These are phyloP conservation scores for Sedum album DNA, from an alignment of 164 flowering plant species.

Conservation along the genomic window DNA sequence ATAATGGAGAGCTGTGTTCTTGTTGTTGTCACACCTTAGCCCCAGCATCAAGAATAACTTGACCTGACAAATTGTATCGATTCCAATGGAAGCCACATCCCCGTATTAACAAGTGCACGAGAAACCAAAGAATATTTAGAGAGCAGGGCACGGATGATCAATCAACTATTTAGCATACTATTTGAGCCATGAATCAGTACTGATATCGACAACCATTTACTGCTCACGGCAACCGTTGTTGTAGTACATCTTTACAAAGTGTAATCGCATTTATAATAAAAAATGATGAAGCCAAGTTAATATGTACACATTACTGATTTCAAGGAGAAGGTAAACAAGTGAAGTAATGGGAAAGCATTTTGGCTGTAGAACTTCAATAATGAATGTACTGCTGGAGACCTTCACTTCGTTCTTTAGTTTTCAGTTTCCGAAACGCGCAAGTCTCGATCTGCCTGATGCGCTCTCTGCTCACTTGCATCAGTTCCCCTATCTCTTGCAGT, in stretches of 20 bases:
- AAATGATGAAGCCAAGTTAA: no score
- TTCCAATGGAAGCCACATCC: no score
- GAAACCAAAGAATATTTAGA: not conserved
- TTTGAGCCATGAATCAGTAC: no score
- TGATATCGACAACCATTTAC: no score
- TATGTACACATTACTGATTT: not conserved
- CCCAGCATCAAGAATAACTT: constrained; percentile 80
- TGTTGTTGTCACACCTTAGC: constrained; percentile 77
- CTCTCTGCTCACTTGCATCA: constrained; percentile 90
- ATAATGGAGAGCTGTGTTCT: constrained; percentile 95
- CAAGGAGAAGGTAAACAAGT: not conserved
- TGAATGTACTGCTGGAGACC: constrained; percentile 51
- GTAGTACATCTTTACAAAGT: no score
- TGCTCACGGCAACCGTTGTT: no score
- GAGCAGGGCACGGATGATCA: no score
- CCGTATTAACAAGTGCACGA: no score
- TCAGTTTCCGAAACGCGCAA: constrained; percentile 67
- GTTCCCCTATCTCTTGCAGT: constrained; percentile 85
- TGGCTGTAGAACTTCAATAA: not conserved
- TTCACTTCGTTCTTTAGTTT: constrained; percentile 65
- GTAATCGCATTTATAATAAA: no score
- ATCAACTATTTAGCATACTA: no score
- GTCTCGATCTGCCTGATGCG: constrained; percentile 86
- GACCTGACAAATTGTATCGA: constrained; percentile 32
- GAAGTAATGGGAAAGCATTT: not conserved